A percentile compares a stretch with the other conserved stretches of the same genome.
These are phyloP conservation scores for Exophiala aquamarina DNA, from an alignment of 2,329 filamentous ascomycete species.

Conservation along the genomic window DNA sequence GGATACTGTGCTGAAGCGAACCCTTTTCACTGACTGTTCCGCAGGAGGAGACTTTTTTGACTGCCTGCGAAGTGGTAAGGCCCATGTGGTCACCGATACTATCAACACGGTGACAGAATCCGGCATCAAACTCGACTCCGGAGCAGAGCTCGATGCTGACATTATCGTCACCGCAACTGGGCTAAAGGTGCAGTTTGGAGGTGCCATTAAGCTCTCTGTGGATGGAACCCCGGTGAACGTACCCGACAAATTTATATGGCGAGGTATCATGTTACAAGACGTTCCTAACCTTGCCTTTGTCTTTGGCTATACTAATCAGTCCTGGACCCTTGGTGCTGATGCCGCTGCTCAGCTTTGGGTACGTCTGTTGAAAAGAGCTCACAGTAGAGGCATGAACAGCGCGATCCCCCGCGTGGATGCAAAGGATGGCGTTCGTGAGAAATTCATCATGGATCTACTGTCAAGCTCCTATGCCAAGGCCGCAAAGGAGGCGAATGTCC, in stretches of 20 bases:
- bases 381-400: conserved; percentile 16
- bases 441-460: conserved; percentile 37
- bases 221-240: conserved; percentile 37
- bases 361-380: conserved; percentile 35
- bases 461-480: conserved; percentile 42
- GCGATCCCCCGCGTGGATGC: conserved; percentile 16
- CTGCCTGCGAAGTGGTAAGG: conserved; percentile 51
- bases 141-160: conserved; percentile 41
- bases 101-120: conserved; percentile 52
- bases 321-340: conserved; percentile 47
- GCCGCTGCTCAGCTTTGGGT: conserved; percentile 41
- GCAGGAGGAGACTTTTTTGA: conserved; percentile 62
- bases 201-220: conserved; percentile 37
- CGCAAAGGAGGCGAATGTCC: conserved; percentile 28
- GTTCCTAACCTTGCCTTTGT: conserved; percentile 43
- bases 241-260: conserved; percentile 42
- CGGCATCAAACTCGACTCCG: conserved; percentile 49
- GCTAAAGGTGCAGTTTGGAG: conserved; percentile 41
- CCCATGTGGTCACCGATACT: conserved; percentile 55
- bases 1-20: neutral
- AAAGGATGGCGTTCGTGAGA: conserved; percentile 11
- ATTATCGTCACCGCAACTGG: conserved; percentile 48
- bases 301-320: conserved; percentile 45
- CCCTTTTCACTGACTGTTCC: conserved; percentile 3
- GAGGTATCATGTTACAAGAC: conserved; percentile 45